Evolutionary conservation across 176 grass and related monocot genomes (phyloP), one percentile per base, ranked within the genome.

Genomic region (Canna indica): DNA sequence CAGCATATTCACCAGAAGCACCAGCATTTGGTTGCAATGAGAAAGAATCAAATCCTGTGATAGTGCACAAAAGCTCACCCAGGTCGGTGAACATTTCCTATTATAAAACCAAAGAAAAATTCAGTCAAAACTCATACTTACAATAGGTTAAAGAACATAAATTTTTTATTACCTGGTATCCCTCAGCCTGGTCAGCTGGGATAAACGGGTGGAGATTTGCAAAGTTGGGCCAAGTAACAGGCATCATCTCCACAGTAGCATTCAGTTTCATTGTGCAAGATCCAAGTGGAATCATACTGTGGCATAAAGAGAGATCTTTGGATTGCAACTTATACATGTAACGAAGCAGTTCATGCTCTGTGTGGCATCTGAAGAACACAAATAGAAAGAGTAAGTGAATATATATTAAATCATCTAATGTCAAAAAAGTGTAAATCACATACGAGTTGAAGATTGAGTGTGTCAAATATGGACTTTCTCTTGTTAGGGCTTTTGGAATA

Each of bases 211-310:
- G 94, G 77, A 93, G 67, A 76, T 84, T 88, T 0, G 94, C 90
- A 53, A 99, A 99, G 73, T 74, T 99, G 75, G 94, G 86, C 48
- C 80, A 90, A 65, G 90, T 99, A 41, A 99, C 94, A 12, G 94
- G 94, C 78, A 99, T 99, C 90, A 99, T 99, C 83, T 99, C 94
- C 7, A 73, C 90, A 17, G 90, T 99, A 62, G 94, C 90, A 82
- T 99, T 99, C 38, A 99, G 81, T 85, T 99, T 99, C 94, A 99
- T 99, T 34, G 94, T 99, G 81, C 94, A 99, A 67, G 94, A 99
- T 77, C 94, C 94, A 39, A 99, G 86, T 73, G 94, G 90, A 69
- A 99, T 99, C 94, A 99, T 99, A 77, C 94, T 99, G 77, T 99
- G 94, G 75, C 94, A 99, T 17, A 99, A 72, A 18, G 94, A 99